phyloP scores from a whole-genome alignment of 768 basidiomycete species.

The Steccherinum ochraceum region DNA sequence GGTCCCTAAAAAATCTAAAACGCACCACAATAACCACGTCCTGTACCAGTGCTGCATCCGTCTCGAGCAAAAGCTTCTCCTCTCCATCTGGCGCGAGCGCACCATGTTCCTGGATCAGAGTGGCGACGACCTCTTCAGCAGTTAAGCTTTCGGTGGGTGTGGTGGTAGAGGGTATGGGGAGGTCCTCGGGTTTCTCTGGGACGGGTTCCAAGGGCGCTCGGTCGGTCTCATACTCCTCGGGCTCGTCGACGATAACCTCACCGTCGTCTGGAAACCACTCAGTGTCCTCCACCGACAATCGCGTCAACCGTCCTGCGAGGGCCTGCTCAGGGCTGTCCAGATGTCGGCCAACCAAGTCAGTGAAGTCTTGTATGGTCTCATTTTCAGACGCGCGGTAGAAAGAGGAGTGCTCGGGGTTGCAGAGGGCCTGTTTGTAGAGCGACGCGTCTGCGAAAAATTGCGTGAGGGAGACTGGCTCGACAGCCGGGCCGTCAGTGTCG shows the following conservation, averaged over 20 bases:
- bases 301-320: slow-evolving; percentile 28
- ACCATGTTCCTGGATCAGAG: slow-evolving; percentile 56
- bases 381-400: slow-evolving; percentile 10
- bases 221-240: slow-evolving; percentile 9
- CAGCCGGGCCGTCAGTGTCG: slow-evolving; percentile 4
- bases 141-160: slow-evolving; percentile 18
- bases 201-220: slow-evolving; percentile 11
- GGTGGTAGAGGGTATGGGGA: neutral
- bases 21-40: slow-evolving; percentile 45
- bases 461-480: slow-evolving; percentile 22
- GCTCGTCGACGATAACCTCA: slow-evolving; percentile 19
- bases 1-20: slow-evolving; percentile 13
- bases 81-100: slow-evolving; percentile 36
- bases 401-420: neutral
- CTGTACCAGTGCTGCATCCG: slow-evolving; percentile 42
- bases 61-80: slow-evolving; percentile 47
- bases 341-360: slow-evolving; percentile 36
- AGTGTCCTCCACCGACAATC: slow-evolving; percentile 30
- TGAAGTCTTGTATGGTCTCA: slow-evolving; percentile 27
- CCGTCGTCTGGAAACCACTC: slow-evolving; percentile 19
- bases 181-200: neutral
- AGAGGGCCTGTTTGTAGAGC: slow-evolving; percentile 31
- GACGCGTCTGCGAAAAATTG: slow-evolving; percentile 34
- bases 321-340: slow-evolving; percentile 30
- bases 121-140: slow-evolving; percentile 39